Conservation (phyloP, 2,329 filamentous ascomycete genomes). For the Chaetothyriales sp. region DNA sequence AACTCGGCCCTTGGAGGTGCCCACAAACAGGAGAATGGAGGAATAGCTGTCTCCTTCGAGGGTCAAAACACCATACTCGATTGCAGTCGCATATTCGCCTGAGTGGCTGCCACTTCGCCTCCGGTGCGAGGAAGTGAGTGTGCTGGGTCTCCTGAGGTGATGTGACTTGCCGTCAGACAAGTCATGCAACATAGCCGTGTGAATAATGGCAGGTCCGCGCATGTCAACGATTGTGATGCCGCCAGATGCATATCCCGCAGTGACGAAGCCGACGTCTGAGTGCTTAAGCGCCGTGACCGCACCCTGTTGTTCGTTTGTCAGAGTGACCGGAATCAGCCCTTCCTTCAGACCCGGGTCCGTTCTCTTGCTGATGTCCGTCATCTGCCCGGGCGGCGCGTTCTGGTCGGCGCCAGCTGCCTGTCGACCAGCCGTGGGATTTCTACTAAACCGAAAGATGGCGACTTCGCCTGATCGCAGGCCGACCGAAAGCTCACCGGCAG, state of each 20-base stretch:
- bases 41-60: slow-evolving; percentile 91
- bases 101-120: slow-evolving; percentile 33
- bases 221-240: slow-evolving; percentile 72
- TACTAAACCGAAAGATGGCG: slow-evolving; percentile 74
- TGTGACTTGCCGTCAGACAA: slow-evolving; percentile 52
- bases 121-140: slow-evolving; percentile 28
- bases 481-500: slow-evolving; percentile 69
- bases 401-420: slow-evolving; percentile 28
- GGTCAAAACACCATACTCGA: slow-evolving; percentile 89
- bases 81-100: slow-evolving; percentile 58
- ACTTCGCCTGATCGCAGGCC: slow-evolving; percentile 74
- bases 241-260: slow-evolving; percentile 70
- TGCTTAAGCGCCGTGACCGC: slow-evolving; percentile 64
- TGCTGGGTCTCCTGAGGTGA: slow-evolving; percentile 54
- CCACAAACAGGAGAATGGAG: slow-evolving; percentile 81
- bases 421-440: slow-evolving; percentile 56
- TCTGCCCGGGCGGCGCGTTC: slow-evolving; percentile 46
- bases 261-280: slow-evolving; percentile 87
- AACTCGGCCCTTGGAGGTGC: slow-evolving; percentile 69
- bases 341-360: slow-evolving; percentile 61
- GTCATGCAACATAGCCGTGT: slow-evolving; percentile 55
- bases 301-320: slow-evolving; percentile 74
- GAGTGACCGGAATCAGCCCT: slow-evolving; percentile 61
- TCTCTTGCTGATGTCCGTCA: slow-evolving; percentile 60
- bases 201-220: slow-evolving; percentile 72